A percentile compares a stretch with the other conserved stretches of the same genome.
phyloP scores from a whole-genome alignment of 805 yeast species.

The Candida saitoana region DNA sequence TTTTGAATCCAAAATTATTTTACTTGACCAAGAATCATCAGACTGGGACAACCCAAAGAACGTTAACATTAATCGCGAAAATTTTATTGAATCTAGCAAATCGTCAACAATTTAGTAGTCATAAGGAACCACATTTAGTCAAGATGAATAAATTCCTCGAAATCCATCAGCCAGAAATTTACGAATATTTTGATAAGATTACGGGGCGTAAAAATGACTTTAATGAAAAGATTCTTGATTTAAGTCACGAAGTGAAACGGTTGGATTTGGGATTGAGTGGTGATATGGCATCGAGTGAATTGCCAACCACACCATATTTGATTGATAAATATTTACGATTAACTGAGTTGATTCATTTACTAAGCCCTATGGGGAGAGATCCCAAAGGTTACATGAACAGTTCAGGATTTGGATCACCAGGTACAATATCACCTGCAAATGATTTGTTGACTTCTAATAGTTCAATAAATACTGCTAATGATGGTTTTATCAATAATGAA shows the following conservation, averaged over 20 bases:
- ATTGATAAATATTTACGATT: conserved; percentile 63
- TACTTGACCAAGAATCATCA: conserved; percentile 69
- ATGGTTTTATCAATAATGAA: background rate
- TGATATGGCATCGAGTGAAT: conserved; percentile 47
- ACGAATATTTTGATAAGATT: conserved; percentile 67
- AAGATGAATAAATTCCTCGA: conserved; percentile 66
- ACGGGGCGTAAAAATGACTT: conserved; percentile 69
- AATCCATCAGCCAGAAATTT: conserved; percentile 52
- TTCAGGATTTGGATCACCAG: background rate
- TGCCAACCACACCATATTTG: conserved; percentile 65
- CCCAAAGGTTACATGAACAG: background rate
- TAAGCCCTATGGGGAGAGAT: conserved; percentile 15
- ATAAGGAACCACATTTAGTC: conserved; percentile 78
- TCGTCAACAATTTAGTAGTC: conserved; percentile 63
- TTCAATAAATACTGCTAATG: conserved; percentile 2
- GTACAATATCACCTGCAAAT: background rate
- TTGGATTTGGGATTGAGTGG: conserved; percentile 55
- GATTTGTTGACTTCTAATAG: background rate
- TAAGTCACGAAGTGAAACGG: conserved; percentile 54
- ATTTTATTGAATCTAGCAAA: conserved; percentile 75
- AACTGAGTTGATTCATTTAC: conserved; percentile 51
- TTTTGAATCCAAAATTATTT: conserved; percentile 83
- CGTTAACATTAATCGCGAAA: conserved; percentile 79
- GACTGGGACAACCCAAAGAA: conserved; percentile 66
- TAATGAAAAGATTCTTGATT: conserved; percentile 51